Percentiles rank a stretch among this genome's conserved stretches.
Evolutionary conservation across 1,284 basidiomycete genomes (phyloP).

Genomic region (Puccinia brachypodii): DNA sequence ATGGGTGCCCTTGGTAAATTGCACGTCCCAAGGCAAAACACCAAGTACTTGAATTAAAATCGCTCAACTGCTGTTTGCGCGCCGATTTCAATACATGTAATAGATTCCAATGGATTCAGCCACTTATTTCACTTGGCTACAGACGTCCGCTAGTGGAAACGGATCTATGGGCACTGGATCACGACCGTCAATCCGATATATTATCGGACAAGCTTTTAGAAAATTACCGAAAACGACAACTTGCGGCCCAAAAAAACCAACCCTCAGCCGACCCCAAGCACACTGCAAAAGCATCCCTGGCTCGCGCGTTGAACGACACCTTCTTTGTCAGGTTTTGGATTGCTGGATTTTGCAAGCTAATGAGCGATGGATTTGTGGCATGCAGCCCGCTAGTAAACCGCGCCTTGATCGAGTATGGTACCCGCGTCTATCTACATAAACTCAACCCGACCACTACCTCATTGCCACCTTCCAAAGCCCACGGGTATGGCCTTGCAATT

Average conservation of each 20-base stretch:
- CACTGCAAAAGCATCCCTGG: conserved; percentile 58
- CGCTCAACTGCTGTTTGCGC: not conserved
- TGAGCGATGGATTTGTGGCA: conserved; percentile 58
- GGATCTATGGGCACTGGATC: conserved; percentile 79
- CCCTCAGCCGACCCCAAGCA: not conserved
- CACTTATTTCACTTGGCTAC: conserved; percentile 58
- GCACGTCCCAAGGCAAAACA: too few relatives aligned
- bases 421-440: not conserved
- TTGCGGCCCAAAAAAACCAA: not conserved
- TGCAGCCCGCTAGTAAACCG: not conserved
- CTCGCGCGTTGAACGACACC: conserved; percentile 75
- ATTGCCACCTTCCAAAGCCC: not conserved
- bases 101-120: conserved; percentile 30
- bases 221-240: conserved; percentile 64
- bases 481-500: conserved; percentile 11
- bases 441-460: not conserved
- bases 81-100: too few relatives aligned
- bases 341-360: conserved; percentile 70
- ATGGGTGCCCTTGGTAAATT: not conserved
- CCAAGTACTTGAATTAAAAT: too few relatives aligned
- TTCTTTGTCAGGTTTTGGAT: conserved; percentile 81
- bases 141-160: conserved; percentile 74
- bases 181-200: conserved; percentile 59
- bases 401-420: conserved; percentile 24
- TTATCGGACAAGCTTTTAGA: conserved; percentile 67